Percentiles rank a stretch among this genome's conserved stretches.
These are phyloP conservation scores for Hypholoma sublateritium DNA, from an alignment of 768 basidiomycete species.

Conservation along the genomic window DNA sequence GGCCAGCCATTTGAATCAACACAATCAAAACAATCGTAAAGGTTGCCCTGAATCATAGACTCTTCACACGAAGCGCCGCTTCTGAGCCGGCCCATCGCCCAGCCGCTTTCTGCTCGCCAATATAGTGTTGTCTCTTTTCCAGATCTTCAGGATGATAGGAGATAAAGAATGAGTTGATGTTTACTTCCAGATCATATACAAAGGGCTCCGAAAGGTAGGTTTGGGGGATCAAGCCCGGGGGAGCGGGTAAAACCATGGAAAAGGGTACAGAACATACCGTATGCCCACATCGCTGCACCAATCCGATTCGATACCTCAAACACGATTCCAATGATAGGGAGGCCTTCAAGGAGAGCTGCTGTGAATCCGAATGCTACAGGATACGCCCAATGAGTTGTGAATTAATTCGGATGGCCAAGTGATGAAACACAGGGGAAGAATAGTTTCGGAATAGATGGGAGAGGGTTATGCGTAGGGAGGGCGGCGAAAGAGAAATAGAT, in stretches of 20 bases:
- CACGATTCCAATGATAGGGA: constrained; percentile 79
- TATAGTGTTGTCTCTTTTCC: constrained; percentile 57
- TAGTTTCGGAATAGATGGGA: too few relatives aligned
- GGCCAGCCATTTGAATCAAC: neutral
- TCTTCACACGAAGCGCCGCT: neutral
- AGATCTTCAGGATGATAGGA: constrained; percentile 41
- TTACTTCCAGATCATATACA: too few relatives aligned
- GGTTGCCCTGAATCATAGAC: neutral
- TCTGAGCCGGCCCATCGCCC: constrained; percentile 3
- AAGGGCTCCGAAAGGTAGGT: too few relatives aligned
- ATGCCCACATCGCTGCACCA: constrained; percentile 94
- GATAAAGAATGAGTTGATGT: neutral
- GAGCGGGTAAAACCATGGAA: neutral
- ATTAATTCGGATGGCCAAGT: too few relatives aligned
- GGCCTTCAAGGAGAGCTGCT: constrained; percentile 76
- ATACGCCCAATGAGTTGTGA: too few relatives aligned
- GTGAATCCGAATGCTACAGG: constrained; percentile 80
- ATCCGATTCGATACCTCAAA: constrained; percentile 87
- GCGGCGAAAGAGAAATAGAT: neutral
- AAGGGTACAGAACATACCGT: constrained; percentile 43
- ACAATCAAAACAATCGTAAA: neutral
- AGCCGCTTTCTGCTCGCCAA: constrained; percentile 30
- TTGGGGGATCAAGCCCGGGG: constrained; percentile 25
- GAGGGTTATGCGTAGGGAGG: neutral
- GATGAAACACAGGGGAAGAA: too few relatives aligned